Percentiles rank a stretch among this genome's conserved stretches.
Evolutionary conservation across 345 rosid species (phyloP).

Genomic region (Trapa incisa): DNA sequence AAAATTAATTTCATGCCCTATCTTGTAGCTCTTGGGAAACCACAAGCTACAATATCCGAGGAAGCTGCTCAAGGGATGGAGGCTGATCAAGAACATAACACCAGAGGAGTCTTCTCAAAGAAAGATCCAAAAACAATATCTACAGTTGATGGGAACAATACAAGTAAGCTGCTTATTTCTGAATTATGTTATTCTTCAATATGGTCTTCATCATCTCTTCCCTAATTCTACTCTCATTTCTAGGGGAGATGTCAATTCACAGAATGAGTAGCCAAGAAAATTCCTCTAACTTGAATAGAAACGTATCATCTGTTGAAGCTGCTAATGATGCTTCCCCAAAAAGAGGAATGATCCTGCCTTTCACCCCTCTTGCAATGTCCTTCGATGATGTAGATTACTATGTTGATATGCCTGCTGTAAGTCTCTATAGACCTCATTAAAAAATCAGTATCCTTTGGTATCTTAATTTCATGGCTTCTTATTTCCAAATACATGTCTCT

Average conservation of each 20-base stretch:
- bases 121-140: slow-evolving; percentile 19
- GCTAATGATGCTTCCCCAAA: slow-evolving; percentile 27
- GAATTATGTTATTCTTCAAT: not conserved
- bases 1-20: not conserved
- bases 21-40: slow-evolving; percentile 49
- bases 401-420: slow-evolving; percentile 77
- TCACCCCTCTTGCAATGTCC: slow-evolving; percentile 71
- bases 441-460: not conserved
- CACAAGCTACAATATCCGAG: slow-evolving; percentile 49
- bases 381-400: slow-evolving; percentile 51
- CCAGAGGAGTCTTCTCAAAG: slow-evolving; percentile 14
- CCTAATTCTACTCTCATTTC: slow-evolving; percentile 2
- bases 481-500: not conserved
- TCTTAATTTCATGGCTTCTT: not conserved
- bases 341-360: slow-evolving; percentile 79
- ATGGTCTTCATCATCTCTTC: not conserved
- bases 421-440: slow-evolving; percentile 7
- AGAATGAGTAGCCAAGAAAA: slow-evolving; percentile 17
- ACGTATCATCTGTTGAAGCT: slow-evolving; percentile 21
- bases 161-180: slow-evolving; percentile 23
- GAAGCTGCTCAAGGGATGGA: slow-evolving; percentile 33
- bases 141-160: slow-evolving; percentile 23
- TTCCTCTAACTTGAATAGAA: slow-evolving; percentile 17
- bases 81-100: slow-evolving; percentile 14
- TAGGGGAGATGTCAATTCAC: slow-evolving; percentile 36